Base-by-base conservation (phyloP, 768 basidiomycete genomes). In the Psilocybe cyanescens region DNA sequence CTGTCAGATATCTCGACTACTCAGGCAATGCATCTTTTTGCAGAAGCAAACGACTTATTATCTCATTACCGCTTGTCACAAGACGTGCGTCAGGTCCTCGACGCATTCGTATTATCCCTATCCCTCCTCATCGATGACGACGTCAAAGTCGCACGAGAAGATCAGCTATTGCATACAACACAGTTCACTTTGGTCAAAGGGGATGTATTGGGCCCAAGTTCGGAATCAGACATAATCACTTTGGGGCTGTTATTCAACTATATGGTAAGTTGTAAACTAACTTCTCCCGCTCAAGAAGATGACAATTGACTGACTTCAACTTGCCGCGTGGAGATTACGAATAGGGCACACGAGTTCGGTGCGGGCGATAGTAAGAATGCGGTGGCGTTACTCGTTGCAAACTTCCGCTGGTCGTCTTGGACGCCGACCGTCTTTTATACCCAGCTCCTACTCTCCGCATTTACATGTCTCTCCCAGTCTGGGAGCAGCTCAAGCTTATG, bases 101-200 rank as follows among this genome's bases (percentile, higher is more conserved):
- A 91, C 63, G 76, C 77, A 9, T 87, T 88, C 65, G 77, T 79
- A 3, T 68, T 90, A 39, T 83, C 86, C 4, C 71, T 92, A 47
- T 84, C 83, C 58, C 77, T 88, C 61, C 66, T 86, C 31, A 79
- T 90, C 33, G 87, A 86, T 41, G 89, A 91, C 65, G 90, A 91
- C 59, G 84, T 83, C 28, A 90, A 89, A 70, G 82, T 79, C 50
- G 82, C 86, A n/a, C 78, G 84, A 59, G 89, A 92, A 73, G 85
- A 87, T 14, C 88, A 91, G 60, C 81, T 90, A 73, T 83, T 90
- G 76, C 89, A 90, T 55, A 83, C 76, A 19, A 72, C 87, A 41
- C 89, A 88, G 59, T 70, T 87, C 55, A 76, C 81, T 8, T 70
- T 87, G 31, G 84, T 83, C 17, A 90, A 87, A 69, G 81, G 78